phyloP scores from a whole-genome alignment of 306 rosid genomes.

The Mucuna pruriens region DNA sequence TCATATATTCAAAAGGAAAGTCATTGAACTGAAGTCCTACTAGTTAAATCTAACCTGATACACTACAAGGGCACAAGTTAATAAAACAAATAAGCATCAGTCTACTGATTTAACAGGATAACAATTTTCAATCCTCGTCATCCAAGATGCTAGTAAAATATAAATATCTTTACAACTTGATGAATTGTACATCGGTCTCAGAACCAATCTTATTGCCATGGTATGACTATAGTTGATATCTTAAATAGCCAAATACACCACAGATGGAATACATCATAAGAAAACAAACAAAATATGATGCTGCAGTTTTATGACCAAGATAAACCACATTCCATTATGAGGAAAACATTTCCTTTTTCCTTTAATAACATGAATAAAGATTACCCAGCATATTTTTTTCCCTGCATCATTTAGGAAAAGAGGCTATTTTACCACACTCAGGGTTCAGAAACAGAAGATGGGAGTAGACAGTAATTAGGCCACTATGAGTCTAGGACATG shows the following conservation, averaged over 20 bases:
- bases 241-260: background rate
- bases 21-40: conserved; percentile 5
- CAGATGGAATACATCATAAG: background rate
- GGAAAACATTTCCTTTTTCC: background rate
- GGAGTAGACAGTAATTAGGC: background rate
- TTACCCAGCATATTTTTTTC: background rate
- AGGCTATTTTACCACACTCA: background rate
- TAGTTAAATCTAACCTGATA: conserved; percentile 11
- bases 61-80: background rate
- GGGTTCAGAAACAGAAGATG: background rate
- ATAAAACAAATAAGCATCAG: background rate
- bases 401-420: background rate
- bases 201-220: conserved; percentile 1
- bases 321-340: background rate
- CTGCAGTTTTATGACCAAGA: background rate
- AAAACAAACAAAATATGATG: conserved; percentile 10
- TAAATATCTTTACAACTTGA: background rate
- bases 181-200: background rate
- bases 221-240: background rate
- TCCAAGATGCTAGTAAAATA: conserved; percentile 1
- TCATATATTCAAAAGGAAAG: background rate
- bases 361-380: background rate
- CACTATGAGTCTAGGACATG: background rate
- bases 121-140: background rate
- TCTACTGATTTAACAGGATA: conserved; percentile 14